A percentile compares a stretch with the other conserved stretches of the same genome.
These are phyloP conservation scores for Yamadazyma triangularis DNA, from an alignment of 1,139 yeast species.

Conservation along the genomic window DNA sequence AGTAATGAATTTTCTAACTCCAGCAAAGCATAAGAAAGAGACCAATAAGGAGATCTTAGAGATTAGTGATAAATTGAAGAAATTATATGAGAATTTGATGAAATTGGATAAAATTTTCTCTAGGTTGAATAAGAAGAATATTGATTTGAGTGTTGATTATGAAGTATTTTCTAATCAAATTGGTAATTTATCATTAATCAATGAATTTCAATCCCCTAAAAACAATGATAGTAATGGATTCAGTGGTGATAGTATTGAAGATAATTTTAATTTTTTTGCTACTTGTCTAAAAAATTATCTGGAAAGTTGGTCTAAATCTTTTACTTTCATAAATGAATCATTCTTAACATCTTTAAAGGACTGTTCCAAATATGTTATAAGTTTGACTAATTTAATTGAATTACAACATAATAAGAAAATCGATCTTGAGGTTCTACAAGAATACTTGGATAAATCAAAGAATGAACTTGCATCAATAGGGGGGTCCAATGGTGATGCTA, in stretches of 20 bases:
- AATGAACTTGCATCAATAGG: conserved; percentile 42
- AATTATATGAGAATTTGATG: conserved; percentile 74
- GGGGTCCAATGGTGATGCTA: conserved; percentile 6
- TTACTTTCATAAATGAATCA: conserved; percentile 71
- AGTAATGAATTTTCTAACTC: conserved; percentile 86
- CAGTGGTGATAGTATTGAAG: conserved; percentile 9
- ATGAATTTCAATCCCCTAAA: conserved; percentile 19
- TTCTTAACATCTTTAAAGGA: conserved; percentile 82
- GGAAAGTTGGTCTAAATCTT: conserved; percentile 36
- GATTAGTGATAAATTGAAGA: conserved; percentile 76
- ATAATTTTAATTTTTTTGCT: conserved; percentile 38
- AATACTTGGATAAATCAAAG: conserved; percentile 67
- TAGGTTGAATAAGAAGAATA: conserved; percentile 68
- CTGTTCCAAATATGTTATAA: conserved; percentile 77
- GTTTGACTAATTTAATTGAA: conserved; percentile 72
- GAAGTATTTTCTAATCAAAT: conserved; percentile 69
- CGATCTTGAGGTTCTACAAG: conserved; percentile 82
- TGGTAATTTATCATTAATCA: conserved; percentile 53
- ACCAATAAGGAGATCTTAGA: conserved; percentile 76
- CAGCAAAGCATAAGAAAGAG: conserved; percentile 63
- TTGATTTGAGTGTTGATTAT: conserved; percentile 69
- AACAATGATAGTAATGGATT: conserved; percentile 1
- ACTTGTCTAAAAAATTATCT: conserved; percentile 48
- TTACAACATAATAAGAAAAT: conserved; percentile 87
- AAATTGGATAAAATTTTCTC: conserved; percentile 77